A percentile compares a stretch with the other conserved stretches of the same genome.
phyloP scores from a whole-genome alignment of 768 basidiomycete species.

The Galerina marginata region DNA sequence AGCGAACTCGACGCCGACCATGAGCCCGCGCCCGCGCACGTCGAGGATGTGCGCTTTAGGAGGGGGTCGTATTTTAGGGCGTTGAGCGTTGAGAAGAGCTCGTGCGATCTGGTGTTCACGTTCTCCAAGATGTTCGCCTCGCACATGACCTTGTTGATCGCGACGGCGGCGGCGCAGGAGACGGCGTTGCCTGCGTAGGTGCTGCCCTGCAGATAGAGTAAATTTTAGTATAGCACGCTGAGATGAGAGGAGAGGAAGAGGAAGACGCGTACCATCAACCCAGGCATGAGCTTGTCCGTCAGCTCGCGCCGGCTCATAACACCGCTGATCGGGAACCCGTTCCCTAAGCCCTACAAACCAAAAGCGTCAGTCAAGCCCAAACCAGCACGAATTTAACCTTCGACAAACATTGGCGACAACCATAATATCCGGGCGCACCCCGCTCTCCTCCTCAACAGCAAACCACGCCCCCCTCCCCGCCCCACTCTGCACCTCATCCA shows the following conservation, averaged over 20 bases:
- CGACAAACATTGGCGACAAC: too few species aligned
- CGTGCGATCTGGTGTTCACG: constrained; percentile 71
- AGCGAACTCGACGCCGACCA: constrained; percentile 84
- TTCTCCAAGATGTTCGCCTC: constrained; percentile 86
- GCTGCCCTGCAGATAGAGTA: constrained; percentile 60
- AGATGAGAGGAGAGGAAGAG: neutral
- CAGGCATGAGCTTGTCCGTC: constrained; percentile 78
- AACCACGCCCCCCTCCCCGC: constrained; percentile 87
- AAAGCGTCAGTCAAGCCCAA: neutral
- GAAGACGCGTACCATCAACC: constrained; percentile 66
- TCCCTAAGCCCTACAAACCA: constrained; percentile 69
- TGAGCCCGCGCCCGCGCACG: constrained; percentile 87
- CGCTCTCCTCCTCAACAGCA: constrained; percentile 80
- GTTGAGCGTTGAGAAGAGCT: constrained; percentile 70
- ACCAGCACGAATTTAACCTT: constrained; percentile 55
- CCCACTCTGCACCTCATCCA: constrained; percentile 90
- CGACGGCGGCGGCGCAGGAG: constrained; percentile 88
- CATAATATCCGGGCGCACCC: constrained; percentile 87
- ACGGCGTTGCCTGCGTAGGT: constrained; percentile 95
- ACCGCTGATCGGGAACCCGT: constrained; percentile 93
- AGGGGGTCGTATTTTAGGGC: constrained; percentile 58
- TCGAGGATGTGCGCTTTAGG: constrained; percentile 73
- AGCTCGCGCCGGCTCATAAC: constrained; percentile 82
- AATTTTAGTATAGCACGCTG: neutral
- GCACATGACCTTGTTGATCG: constrained; percentile 76